Conservation (phyloP, 2,329 filamentous ascomycete genomes). For the Aspergillus awamori region DNA sequence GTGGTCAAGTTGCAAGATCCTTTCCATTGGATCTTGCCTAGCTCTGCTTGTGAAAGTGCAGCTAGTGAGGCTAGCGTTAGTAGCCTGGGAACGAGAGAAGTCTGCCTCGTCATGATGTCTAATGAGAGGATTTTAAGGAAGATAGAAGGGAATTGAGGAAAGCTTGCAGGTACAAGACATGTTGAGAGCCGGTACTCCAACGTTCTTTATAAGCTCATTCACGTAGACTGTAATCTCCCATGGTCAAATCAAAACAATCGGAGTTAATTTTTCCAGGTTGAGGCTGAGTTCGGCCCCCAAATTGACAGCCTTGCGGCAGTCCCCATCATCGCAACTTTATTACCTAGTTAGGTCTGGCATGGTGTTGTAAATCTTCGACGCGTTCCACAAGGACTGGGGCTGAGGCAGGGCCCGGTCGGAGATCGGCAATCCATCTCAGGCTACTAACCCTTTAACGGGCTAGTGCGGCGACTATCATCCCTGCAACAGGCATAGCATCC, state of each 20-base stretch:
- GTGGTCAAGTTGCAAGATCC: background rate
- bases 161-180: background rate
- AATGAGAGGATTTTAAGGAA: background rate
- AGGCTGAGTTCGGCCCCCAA: background rate
- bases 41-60: constrained; percentile 1
- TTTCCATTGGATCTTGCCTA: constrained; percentile 8
- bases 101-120: background rate
- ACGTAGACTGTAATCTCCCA: background rate
- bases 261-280: background rate
- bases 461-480: background rate
- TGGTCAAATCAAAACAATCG: background rate
- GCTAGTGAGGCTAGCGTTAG: background rate
- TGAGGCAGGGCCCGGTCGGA: background rate
- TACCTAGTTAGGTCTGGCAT: background rate
- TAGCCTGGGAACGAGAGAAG: background rate
- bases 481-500: background rate
- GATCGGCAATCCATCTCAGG: background rate
- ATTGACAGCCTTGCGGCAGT: background rate
- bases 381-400: background rate
- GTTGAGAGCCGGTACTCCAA: background rate
- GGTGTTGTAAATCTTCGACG: background rate
- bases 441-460: background rate
- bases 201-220: background rate
- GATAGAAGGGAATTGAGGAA: background rate
- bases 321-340: background rate